Evolutionary conservation across 805 yeast genomes (phyloP).

Genomic region (Cyberlindnera nakhonratchasimensis): DNA sequence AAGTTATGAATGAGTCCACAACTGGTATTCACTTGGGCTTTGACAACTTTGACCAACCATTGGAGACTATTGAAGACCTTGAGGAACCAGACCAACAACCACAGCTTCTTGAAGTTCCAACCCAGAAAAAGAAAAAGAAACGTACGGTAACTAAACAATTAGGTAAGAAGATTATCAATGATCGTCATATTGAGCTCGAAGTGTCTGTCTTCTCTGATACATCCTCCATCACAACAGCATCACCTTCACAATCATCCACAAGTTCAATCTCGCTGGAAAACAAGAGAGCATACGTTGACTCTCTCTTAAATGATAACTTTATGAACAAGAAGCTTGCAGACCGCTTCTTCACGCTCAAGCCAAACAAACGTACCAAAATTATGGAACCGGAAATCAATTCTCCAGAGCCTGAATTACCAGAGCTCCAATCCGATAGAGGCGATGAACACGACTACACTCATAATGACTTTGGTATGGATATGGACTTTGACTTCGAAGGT

Average conservation of each 20-base stretch:
- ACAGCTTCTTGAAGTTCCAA: conserved; percentile 9
- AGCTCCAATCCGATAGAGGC: conserved; percentile 14
- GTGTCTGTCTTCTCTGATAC: conserved; percentile 21
- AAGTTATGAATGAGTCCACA: conserved; percentile 11
- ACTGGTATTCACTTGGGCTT: conserved; percentile 15
- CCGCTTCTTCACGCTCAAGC: conserved; percentile 10
- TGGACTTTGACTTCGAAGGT: conserved; percentile 35
- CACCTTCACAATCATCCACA: neutral
- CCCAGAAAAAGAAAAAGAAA: conserved; percentile 10
- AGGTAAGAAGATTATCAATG: conserved; percentile 23
- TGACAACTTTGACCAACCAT: conserved; percentile 17
- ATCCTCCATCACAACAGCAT: conserved; percentile 8
- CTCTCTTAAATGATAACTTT: conserved; percentile 16
- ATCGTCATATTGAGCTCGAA: conserved; percentile 27
- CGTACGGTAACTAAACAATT: conserved; percentile 9
- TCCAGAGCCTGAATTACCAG: conserved; percentile 19
- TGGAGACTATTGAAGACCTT: conserved; percentile 22
- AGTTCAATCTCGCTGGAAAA: conserved; percentile 1
- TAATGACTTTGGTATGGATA: conserved; percentile 18
- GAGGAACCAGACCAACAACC: conserved; percentile 6
- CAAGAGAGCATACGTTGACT: conserved; percentile 22
- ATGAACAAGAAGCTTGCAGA: conserved; percentile 18
- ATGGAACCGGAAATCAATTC: conserved; percentile 14
- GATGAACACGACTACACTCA: conserved; percentile 1
- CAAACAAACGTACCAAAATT: conserved; percentile 24